Evolutionary conservation across 306 rosid genomes (phyloP).

Genomic region (Begonia peltatifolia): DNA sequence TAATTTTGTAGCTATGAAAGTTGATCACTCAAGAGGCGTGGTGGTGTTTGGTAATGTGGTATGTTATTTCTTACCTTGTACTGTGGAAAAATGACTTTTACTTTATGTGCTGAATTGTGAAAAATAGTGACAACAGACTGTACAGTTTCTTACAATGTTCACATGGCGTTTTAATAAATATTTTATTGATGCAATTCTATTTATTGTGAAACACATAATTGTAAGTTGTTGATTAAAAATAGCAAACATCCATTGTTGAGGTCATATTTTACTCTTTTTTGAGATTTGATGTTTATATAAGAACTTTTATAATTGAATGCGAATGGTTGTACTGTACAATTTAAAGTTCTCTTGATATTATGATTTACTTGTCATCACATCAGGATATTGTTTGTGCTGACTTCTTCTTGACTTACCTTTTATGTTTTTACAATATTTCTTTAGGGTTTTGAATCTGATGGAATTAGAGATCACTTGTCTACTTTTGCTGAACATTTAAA

Average conservation of each 20-base stretch:
- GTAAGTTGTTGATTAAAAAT: too few relatives aligned
- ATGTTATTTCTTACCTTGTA: conserved; percentile 1
- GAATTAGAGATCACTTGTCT: conserved; percentile 56
- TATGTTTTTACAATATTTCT: background rate
- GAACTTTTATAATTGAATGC: too few relatives aligned
- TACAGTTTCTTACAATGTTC: too few relatives aligned
- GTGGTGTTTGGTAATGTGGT: conserved; percentile 37
- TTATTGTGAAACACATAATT: too few relatives aligned
- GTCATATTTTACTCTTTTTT: too few relatives aligned
- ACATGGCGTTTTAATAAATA: too few relatives aligned
- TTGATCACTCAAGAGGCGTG: conserved; percentile 68
- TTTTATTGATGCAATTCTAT: too few relatives aligned
- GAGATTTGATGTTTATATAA: too few relatives aligned
- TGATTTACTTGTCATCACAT: background rate
- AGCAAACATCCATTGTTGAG: too few relatives aligned
- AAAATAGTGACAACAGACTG: too few relatives aligned
- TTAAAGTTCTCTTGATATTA: background rate
- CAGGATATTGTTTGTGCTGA: background rate
- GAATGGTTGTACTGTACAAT: too few relatives aligned
- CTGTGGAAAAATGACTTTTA: background rate
- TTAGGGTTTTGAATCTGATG: conserved; percentile 83
- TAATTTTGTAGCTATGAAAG: conserved; percentile 73
- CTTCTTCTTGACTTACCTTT: background rate
- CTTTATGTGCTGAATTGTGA: too few relatives aligned
- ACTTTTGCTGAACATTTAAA: conserved; percentile 61